Evolutionary conservation across 345 rosid species (phyloP), one percentile per base, ranked within the genome.

Genomic region (Carallia pectinifolia): DNA sequence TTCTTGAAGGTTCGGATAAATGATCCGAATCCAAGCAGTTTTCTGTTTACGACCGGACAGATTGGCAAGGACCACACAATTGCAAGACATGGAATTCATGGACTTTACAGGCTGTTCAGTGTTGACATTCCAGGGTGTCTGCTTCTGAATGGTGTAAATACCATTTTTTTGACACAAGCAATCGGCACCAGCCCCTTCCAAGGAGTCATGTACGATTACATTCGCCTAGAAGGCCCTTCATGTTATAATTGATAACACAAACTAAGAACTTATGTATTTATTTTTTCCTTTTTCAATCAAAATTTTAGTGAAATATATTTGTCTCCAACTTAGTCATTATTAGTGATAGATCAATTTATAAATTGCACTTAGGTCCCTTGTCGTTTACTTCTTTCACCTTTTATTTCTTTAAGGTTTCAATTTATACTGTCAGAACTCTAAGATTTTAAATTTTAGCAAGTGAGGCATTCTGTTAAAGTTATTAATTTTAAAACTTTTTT

Each of bases 81-180:
- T 7, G 92, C 97, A 10, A 85, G 96, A 58, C 97, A 90, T 50
- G 97, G 97, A 47, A 87, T 90, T 44, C 91, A 88, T 74, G 97
- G 97, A 10, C 78, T 90, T 2, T 85, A 90, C 74, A 79, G 89
- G 86, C 40, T 84, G 7, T 87, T 67, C 81, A 76, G 48, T 50
- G 82, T 92, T 37, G 76, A 80, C 55, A 71, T 92, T 0, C 76
- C 86, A 6, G 88, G 89, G 30, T 4, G 71, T 61, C 72, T 76
- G 76, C 77, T 91, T 31, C 48, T 56, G 8, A 48, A 37, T 16
- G 93, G 95, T 12, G 76, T 80, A 1, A 91, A 89, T 65, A 77
- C 86, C 9, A 80, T 91, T 23, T 91, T 79, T 67, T 84, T 91
- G 27, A 81, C 88, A 7, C 91, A 84, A 68, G 58, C 85, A 1